These are phyloP conservation scores for Phaeotremella skinneri DNA, from an alignment of 768 basidiomycete species.

Conservation along the genomic window DNA sequence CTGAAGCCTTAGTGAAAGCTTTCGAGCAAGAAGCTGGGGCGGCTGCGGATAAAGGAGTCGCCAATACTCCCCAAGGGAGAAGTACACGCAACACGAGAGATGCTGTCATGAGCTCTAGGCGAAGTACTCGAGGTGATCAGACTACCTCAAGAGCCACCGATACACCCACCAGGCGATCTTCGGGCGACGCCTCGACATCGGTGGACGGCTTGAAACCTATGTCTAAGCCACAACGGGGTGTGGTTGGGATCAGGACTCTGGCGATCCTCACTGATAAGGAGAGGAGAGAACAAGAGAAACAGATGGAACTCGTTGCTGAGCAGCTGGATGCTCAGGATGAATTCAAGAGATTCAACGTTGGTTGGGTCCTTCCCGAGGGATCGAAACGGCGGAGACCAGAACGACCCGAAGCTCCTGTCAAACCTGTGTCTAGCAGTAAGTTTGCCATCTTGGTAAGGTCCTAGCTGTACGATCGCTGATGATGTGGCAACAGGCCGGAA, in stretches of 20 bases:
- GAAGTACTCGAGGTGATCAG: background rate
- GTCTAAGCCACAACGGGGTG: slow-evolving; percentile 29
- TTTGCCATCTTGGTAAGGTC: background rate
- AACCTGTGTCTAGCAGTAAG: slow-evolving; percentile 50
- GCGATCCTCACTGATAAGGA: slow-evolving; percentile 40
- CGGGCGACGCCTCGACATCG: background rate
- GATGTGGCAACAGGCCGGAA: background rate
- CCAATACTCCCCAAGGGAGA: background rate
- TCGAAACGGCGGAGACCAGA: slow-evolving; percentile 62
- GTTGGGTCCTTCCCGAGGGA: slow-evolving; percentile 81
- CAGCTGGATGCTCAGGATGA: slow-evolving; percentile 68
- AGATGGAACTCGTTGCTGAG: slow-evolving; percentile 59
- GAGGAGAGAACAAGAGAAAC: slow-evolving; percentile 32
- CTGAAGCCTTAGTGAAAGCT: slow-evolving; percentile 21
- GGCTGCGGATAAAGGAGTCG: slow-evolving; percentile 8
- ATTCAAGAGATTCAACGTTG: slow-evolving; percentile 77
- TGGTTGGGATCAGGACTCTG: slow-evolving; percentile 36
- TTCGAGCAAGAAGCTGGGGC: slow-evolving; percentile 38
- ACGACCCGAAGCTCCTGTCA: slow-evolving; percentile 57
- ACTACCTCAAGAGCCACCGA: background rate
- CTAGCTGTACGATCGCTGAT: background rate
- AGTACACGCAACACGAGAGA: slow-evolving; percentile 7
- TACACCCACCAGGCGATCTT: background rate
- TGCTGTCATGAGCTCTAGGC: background rate
- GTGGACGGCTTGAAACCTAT: slow-evolving; percentile 1